Conservation (phyloP, 1,139 yeast genomes). For the Saccharomyces hybrid region DNA sequence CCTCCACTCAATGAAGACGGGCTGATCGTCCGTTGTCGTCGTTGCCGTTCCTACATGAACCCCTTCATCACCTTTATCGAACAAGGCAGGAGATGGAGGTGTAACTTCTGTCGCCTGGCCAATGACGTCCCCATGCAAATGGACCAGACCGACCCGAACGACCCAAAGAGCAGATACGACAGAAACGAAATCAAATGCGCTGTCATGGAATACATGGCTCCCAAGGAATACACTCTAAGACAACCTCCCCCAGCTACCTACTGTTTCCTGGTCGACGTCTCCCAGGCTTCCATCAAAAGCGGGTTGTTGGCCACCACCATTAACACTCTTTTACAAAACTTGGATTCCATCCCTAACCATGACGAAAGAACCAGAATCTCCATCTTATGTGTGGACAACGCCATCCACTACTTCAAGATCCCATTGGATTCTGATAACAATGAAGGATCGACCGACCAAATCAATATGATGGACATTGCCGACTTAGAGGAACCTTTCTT, state of each 20-base stretch:
- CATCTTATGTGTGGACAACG: slow-evolving; percentile 81
- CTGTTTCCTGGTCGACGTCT: slow-evolving; percentile 81
- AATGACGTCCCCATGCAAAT: slow-evolving; percentile 86
- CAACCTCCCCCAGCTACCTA: slow-evolving; percentile 93
- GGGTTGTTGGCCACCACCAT: slow-evolving; percentile 86
- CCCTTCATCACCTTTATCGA: slow-evolving; percentile 78
- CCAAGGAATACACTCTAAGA: slow-evolving; percentile 88
- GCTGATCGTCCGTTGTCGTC: slow-evolving; percentile 82
- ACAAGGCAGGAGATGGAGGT: slow-evolving; percentile 85
- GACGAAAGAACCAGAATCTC: slow-evolving; percentile 81
- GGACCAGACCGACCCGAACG: slow-evolving; percentile 56
- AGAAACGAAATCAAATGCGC: slow-evolving; percentile 79
- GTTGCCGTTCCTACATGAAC: slow-evolving; percentile 92
- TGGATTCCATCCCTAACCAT: slow-evolving; percentile 81
- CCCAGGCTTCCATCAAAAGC: slow-evolving; percentile 66
- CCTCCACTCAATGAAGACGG: slow-evolving; percentile 75
- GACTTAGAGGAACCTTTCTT: slow-evolving; percentile 88
- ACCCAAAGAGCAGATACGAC: slow-evolving; percentile 57
- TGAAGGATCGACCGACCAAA: slow-evolving; percentile 37
- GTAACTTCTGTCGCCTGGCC: slow-evolving; percentile 83
- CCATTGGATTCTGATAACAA: slow-evolving; percentile 37
- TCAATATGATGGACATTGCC: slow-evolving; percentile 74
- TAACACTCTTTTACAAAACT: slow-evolving; percentile 75
- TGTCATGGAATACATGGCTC: slow-evolving; percentile 89
- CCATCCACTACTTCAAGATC: slow-evolving; percentile 75